Conservation (phyloP, 371 early-diverging fungal genomes). For the Apophysomyces elegans region DNA sequence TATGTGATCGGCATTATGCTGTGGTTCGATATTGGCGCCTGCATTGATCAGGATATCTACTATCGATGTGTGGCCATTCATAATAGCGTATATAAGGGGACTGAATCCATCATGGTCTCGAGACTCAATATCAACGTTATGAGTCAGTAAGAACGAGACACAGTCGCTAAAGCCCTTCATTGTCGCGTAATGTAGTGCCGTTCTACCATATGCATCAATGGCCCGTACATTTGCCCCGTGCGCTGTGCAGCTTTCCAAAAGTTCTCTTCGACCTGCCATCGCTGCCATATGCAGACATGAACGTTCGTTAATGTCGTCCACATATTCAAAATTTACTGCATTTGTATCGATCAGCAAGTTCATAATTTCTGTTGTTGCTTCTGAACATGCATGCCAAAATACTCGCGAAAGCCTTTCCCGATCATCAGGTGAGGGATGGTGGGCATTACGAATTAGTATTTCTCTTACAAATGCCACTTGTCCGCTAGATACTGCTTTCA, state of each 20-base stretch:
- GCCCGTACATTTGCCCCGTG: constrained; percentile 67
- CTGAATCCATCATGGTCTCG: constrained; percentile 90
- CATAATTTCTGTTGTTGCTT: constrained; percentile 60
- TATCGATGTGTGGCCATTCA: constrained; percentile 77
- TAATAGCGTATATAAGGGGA: constrained; percentile 86
- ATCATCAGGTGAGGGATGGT: constrained; percentile 48
- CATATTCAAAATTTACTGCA: constrained; percentile 72
- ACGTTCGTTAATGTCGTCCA: constrained; percentile 92
- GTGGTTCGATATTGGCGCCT: constrained; percentile 71
- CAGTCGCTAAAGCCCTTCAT: constrained; percentile 86
- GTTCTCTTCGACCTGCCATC: constrained; percentile 71
- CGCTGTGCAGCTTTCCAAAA: constrained; percentile 62
- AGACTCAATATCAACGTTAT: constrained; percentile 62
- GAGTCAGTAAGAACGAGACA: constrained; percentile 66
- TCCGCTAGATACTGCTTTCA: constrained; percentile 55
- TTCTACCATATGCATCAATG: constrained; percentile 87
- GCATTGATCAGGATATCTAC: constrained; percentile 73
- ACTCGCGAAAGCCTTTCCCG: constrained; percentile 70
- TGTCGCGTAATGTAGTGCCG: constrained; percentile 90
- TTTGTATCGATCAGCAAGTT: constrained; percentile 64
- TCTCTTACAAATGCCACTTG: constrained; percentile 58
- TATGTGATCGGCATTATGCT: constrained; percentile 60
- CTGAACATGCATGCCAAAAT: constrained; percentile 85
- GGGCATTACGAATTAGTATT: constrained; percentile 60
- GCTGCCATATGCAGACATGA: constrained; percentile 91